These are phyloP conservation scores for Emericellopsis atlantica DNA, from an alignment of 2,329 filamentous ascomycete species.

Conservation along the genomic window DNA sequence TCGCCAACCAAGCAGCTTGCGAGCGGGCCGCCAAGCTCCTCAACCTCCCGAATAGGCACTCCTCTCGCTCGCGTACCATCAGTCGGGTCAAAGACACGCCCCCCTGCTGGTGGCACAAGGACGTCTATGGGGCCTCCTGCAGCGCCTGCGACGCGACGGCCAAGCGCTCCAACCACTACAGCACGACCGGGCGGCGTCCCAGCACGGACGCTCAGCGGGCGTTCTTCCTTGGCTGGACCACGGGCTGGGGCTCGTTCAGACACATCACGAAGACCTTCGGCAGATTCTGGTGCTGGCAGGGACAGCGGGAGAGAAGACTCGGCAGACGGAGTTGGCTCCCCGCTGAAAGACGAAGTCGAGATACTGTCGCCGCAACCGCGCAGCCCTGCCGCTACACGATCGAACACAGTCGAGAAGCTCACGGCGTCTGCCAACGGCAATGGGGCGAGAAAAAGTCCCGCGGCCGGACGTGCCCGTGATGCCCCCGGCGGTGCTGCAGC, in stretches of 20 bases:
- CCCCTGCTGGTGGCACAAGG: conserved; percentile 40
- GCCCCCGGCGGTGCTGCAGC: conserved; percentile 37
- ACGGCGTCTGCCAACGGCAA: conserved; percentile 20
- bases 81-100: conserved; percentile 35
- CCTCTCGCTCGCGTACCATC: conserved; percentile 39
- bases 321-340: conserved; percentile 21
- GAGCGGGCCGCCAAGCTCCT: conserved; percentile 39
- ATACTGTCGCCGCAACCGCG: conserved; percentile 33
- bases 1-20: conserved; percentile 64
- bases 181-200: conserved; percentile 2
- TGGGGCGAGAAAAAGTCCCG: conserved; percentile 15
- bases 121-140: conserved; percentile 58
- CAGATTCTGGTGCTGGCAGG: conserved; percentile 29
- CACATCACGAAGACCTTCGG: conserved; percentile 29
- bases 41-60: conserved; percentile 51
- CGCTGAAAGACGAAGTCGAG: conserved; percentile 37
- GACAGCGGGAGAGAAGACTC: conserved; percentile 24
- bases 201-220: conserved; percentile 25
- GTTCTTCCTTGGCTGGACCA: conserved; percentile 23
- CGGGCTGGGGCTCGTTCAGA: conserved; percentile 22
- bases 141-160: conserved; percentile 24
- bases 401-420: conserved; percentile 38
- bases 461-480: conserved; percentile 12
- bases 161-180: conserved; percentile 25
- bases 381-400: conserved; percentile 37